Conservation (phyloP, 805 yeast species). For the Peterozyma xylosa region DNA sequence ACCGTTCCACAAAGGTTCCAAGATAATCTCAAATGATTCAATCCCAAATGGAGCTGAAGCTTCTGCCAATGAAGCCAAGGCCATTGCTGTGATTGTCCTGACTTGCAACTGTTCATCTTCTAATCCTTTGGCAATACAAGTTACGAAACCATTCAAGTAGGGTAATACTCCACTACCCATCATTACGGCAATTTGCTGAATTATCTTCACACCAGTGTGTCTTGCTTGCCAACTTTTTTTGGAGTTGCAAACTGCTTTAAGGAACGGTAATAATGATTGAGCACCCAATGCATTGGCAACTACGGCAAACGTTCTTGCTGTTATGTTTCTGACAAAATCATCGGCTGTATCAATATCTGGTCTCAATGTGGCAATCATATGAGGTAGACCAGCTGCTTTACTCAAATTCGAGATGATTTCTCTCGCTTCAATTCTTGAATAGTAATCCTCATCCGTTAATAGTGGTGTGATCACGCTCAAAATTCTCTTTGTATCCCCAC, state of each 20-base stretch:
- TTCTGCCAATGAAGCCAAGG: conserved; percentile 72
- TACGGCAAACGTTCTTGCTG: conserved; percentile 77
- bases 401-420: conserved; percentile 71
- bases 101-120: conserved; percentile 64
- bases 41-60: conserved; percentile 84
- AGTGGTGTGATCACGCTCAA: conserved; percentile 72
- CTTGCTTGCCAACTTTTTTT: conserved; percentile 76
- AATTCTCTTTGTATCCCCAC: conserved; percentile 70
- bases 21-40: conserved; percentile 67
- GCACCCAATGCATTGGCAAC: conserved; percentile 77
- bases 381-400: conserved; percentile 75
- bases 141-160: conserved; percentile 56
- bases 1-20: conserved; percentile 81
- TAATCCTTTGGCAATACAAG: conserved; percentile 49
- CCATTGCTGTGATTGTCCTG: conserved; percentile 61
- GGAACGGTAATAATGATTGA: conserved; percentile 64
- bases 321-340: conserved; percentile 69
- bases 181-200: conserved; percentile 67
- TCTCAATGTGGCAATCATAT: conserved; percentile 69
- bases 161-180: conserved; percentile 75
- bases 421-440: conserved; percentile 70
- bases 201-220: conserved; percentile 70
- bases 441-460: conserved; percentile 68
- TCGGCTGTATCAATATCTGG: conserved; percentile 80
- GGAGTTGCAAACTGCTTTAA: conserved; percentile 72